Conservation (phyloP, 345 rosid species). For the Euphorbia lathyris region DNA sequence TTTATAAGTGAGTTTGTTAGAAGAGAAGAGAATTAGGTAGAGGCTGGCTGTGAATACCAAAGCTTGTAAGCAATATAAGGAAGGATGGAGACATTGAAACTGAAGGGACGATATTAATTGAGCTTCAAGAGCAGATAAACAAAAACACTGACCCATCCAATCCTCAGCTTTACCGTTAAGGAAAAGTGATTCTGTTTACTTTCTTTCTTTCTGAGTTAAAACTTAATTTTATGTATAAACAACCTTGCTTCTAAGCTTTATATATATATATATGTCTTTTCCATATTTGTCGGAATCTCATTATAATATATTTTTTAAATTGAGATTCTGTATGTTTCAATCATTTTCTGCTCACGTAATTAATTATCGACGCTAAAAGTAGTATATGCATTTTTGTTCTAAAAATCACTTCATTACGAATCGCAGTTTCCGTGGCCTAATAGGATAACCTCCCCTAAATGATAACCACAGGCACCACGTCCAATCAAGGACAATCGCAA, state of each 20-base stretch:
- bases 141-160: conserved; percentile 8
- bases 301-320: neutral
- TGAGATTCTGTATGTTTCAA: neutral
- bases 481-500: too few species aligned
- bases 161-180: conserved; percentile 17
- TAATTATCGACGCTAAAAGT: too few species aligned
- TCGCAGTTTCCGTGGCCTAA: too few species aligned
- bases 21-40: conserved; percentile 12
- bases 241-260: conserved; percentile 19
- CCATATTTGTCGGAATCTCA: neutral
- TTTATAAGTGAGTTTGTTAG: conserved; percentile 16
- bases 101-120: neutral
- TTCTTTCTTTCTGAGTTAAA: neutral
- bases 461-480: too few species aligned
- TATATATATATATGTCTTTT: neutral
- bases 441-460: too few species aligned
- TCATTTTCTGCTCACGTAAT: neutral
- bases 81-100: conserved; percentile 5
- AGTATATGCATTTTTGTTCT: too few species aligned
- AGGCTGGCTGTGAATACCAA: neutral
- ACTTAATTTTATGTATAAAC: neutral
- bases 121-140: conserved; percentile 10
- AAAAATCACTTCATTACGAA: too few species aligned
- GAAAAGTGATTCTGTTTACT: neutral
- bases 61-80: conserved; percentile 18